Conservation (phyloP, 2,329 filamentous ascomycete species). For the Myriosclerotinia duriaeana region DNA sequence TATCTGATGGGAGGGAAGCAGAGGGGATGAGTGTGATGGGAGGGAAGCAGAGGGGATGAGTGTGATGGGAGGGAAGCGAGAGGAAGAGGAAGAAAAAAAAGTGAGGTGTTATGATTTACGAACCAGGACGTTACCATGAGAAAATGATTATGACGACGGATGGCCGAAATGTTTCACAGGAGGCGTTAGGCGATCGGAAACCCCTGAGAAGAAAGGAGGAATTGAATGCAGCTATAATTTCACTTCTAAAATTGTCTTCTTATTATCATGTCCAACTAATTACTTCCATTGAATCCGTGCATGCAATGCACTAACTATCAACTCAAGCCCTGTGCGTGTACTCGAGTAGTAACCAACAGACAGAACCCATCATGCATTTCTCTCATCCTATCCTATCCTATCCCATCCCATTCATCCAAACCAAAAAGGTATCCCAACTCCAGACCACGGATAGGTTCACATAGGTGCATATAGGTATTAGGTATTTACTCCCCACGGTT, state of each 20-base stretch:
- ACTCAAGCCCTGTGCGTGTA: no score
- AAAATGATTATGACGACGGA: not conserved
- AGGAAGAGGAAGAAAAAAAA: not conserved
- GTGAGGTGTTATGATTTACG: constrained; percentile 1
- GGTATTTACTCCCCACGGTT: no score
- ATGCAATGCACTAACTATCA: no score
- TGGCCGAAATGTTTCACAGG: no score
- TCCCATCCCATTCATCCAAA: not conserved
- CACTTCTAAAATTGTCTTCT: no score
- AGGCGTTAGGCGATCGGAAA: not conserved
- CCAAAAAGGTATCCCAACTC: no score
- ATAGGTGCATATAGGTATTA: no score
- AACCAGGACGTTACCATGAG: not conserved
- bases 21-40: not conserved
- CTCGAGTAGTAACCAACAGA: not conserved
- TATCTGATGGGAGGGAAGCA: constrained; percentile 42
- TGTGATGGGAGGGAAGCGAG: not conserved
- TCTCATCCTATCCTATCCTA: not conserved
- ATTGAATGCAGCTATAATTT: no score
- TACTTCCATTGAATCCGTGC: no score
- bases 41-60: no score
- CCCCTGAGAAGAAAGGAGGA: not conserved
- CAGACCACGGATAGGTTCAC: no score
- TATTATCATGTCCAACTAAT: no score
- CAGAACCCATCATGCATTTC: not conserved